These are phyloP conservation scores for Lactifluus hygrophoroides DNA, from an alignment of 768 basidiomycete genomes.

Conservation along the genomic window DNA sequence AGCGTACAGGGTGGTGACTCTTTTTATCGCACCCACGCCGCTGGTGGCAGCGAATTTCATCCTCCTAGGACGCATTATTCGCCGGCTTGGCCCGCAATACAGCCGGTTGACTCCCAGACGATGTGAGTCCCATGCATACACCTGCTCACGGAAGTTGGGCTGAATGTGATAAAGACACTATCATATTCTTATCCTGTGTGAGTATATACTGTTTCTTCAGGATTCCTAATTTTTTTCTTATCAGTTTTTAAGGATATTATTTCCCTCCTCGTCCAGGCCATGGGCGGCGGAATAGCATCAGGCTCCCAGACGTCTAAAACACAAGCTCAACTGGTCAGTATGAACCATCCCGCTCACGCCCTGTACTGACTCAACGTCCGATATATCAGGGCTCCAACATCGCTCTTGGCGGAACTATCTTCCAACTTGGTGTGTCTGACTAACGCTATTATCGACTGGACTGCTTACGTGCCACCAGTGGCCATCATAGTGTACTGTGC, in stretches of 20 bases:
- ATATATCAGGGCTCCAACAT: conserved; percentile 9
- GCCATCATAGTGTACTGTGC: conserved; percentile 9
- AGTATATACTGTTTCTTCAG: not conserved
- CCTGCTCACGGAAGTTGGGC: not conserved
- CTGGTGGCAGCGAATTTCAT: conserved; percentile 20
- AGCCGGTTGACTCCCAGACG: conserved; percentile 13
- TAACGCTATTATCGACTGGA: not conserved
- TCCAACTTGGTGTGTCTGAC: conserved; percentile 14
- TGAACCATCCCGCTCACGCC: not conserved
- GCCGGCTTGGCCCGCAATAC: conserved; percentile 12
- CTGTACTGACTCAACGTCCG: not conserved
- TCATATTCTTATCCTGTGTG: conserved; percentile 16
- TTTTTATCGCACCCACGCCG: conserved; percentile 16
- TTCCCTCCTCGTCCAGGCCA: conserved; percentile 10
- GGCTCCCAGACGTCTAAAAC: not conserved
- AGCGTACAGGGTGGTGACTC: not conserved
- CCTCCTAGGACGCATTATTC: conserved; percentile 17
- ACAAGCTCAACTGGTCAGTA: not conserved
- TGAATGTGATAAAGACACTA: conserved; percentile 2
- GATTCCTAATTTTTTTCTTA: not conserved
- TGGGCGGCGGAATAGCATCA: conserved; percentile 12
- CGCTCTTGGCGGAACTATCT: conserved; percentile 14
- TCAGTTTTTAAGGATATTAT: conserved; percentile 10
- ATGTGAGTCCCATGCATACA: conserved; percentile 3
- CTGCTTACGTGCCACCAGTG: not conserved